A percentile compares a stretch with the other conserved stretches of the same genome.
Conservation (phyloP, 352 stramenopile species). For the Phytophthora pinifolia region DNA sequence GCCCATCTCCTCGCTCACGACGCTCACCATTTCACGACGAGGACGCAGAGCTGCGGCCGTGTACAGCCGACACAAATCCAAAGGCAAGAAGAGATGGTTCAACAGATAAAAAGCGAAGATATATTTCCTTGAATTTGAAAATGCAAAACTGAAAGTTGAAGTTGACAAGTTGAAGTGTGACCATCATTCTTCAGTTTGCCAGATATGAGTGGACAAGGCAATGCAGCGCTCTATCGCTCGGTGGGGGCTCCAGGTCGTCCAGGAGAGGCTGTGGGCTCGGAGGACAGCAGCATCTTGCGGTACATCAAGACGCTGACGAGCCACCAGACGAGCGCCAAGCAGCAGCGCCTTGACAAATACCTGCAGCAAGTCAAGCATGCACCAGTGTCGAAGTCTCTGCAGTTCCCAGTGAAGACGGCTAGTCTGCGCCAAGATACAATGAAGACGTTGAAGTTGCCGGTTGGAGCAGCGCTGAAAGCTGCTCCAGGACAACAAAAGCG, state of each 20-base stretch:
- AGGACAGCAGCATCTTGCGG: constrained; percentile 41
- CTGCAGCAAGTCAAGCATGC: constrained; percentile 30
- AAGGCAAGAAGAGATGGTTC: constrained; percentile 54
- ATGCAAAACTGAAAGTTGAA: constrained; percentile 13
- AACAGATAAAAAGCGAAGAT: constrained; percentile 18
- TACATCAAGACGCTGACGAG: constrained; percentile 53
- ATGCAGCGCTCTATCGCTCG: constrained; percentile 3
- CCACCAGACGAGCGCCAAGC: constrained; percentile 46
- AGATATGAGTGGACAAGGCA: constrained; percentile 21
- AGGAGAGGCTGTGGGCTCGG: not conserved
- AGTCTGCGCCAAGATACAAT: not conserved
- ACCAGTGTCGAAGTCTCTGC: constrained; percentile 1
- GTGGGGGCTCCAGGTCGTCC: not conserved
- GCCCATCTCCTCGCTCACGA: constrained; percentile 65
- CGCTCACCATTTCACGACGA: constrained; percentile 68
- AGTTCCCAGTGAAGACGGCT: not conserved
- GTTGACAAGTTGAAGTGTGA: constrained; percentile 48
- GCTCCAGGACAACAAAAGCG: not conserved
- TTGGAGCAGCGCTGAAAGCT: not conserved
- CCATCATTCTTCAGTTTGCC: constrained; percentile 45
- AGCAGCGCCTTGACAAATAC: constrained; percentile 45
- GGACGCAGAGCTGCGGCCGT: constrained; percentile 57
- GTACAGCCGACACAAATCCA: constrained; percentile 68
- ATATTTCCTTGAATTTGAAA: constrained; percentile 11
- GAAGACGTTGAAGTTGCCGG: not conserved